Evolutionary conservation across 176 grass and related monocot genomes (phyloP).

Genomic region (Lolium perenne): DNA sequence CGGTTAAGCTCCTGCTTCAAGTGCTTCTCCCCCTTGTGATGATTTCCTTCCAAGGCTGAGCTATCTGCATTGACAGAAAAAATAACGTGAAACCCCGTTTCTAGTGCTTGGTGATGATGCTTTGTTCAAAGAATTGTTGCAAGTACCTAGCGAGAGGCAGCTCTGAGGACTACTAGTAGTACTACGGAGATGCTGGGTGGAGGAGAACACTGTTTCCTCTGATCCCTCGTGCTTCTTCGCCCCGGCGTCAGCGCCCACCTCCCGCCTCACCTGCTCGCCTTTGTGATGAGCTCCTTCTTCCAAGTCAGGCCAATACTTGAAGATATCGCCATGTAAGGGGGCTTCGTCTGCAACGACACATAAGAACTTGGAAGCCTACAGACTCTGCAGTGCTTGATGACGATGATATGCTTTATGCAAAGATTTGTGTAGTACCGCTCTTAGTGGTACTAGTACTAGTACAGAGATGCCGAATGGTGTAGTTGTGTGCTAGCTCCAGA

Average conservation of each 20-base stretch:
- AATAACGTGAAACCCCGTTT: not conserved
- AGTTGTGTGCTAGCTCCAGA: not conserved
- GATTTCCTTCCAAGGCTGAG: not conserved
- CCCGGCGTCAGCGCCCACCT: not conserved
- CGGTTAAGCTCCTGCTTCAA: not conserved
- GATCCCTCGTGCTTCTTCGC: not conserved
- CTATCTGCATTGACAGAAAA: slow-evolving; percentile 26
- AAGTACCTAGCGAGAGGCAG: slow-evolving; percentile 32
- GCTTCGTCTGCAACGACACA: slow-evolving; percentile 15
- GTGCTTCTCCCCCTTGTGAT: slow-evolving; percentile 1
- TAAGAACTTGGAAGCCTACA: not conserved
- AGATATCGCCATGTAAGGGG: slow-evolving; percentile 5
- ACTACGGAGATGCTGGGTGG: not conserved
- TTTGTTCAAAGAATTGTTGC: not conserved
- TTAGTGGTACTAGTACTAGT: not conserved
- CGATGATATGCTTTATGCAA: not conserved
- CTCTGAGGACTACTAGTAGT: not conserved
- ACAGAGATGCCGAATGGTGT: not conserved
- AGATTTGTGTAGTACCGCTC: not conserved
- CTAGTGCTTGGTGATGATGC: not conserved
- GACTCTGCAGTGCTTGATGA: not conserved
- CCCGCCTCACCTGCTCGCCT: slow-evolving; percentile 22
- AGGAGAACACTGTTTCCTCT: not conserved
- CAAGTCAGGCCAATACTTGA: slow-evolving; percentile 8
- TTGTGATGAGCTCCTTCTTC: not conserved